Conservation (phyloP, 148 eudicot species). For the Rhododendron henanense region DNA sequence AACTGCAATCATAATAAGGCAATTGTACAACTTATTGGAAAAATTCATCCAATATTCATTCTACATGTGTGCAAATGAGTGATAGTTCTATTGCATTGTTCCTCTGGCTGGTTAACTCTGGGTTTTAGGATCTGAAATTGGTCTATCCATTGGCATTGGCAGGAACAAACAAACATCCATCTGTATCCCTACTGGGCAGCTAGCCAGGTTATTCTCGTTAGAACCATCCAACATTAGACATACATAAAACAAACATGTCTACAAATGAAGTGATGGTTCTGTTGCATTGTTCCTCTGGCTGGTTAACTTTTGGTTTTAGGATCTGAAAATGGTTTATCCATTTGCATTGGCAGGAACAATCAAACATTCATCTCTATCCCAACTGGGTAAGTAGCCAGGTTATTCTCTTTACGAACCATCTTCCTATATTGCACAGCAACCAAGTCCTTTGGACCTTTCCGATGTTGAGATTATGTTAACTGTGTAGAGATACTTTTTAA, state of each 20-base stretch:
- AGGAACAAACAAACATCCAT: background rate
- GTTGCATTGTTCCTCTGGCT: background rate
- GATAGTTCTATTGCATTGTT: background rate
- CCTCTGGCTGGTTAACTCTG: background rate
- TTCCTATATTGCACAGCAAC: too few relatives aligned
- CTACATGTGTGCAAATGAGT: background rate
- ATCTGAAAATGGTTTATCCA: background rate
- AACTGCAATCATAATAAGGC: background rate
- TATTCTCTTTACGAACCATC: background rate
- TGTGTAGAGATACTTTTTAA: background rate
- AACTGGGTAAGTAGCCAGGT: slow-evolving; percentile 67
- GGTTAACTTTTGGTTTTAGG: background rate
- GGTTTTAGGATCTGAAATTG: too few relatives aligned
- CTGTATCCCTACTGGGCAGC: background rate
- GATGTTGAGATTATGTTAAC: background rate
- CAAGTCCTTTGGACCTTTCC: background rate
- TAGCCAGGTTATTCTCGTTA: background rate
- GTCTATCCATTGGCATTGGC: background rate
- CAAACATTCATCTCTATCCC: slow-evolving; percentile 43
- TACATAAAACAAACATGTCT: too few relatives aligned
- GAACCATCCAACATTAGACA: background rate
- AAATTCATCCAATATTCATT: background rate
- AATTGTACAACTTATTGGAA: background rate
- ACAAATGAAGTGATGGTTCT: background rate
- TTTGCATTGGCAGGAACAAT: slow-evolving; percentile 38